These are phyloP conservation scores for Phytomonas sp. DNA, from an alignment of 208 protist genomes.

Conservation along the genomic window DNA sequence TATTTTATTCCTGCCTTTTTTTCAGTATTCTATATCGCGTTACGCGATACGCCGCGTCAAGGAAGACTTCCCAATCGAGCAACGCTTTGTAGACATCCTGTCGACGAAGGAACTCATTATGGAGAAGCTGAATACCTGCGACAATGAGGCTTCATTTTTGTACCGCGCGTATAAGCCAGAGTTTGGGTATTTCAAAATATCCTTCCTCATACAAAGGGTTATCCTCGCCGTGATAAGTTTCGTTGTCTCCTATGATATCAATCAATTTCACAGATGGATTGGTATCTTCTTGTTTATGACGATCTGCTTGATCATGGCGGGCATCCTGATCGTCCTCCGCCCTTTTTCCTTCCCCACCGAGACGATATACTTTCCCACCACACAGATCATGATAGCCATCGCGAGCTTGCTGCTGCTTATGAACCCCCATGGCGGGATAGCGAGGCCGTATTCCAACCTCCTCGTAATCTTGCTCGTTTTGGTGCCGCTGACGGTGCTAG, in stretches of 20 bases:
- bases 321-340: constrained; percentile 18
- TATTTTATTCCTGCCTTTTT: constrained; percentile 34
- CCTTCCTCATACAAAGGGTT: constrained; percentile 59
- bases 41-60: constrained; percentile 37
- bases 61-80: constrained; percentile 56
- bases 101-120: constrained; percentile 47
- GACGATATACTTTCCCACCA: constrained; percentile 27
- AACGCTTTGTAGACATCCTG: constrained; percentile 44
- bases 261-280: constrained; percentile 18
- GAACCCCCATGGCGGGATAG: constrained; percentile 16
- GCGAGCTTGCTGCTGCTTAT: constrained; percentile 17
- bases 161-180: constrained; percentile 51
- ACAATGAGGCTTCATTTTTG: constrained; percentile 42
- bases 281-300: constrained; percentile 40
- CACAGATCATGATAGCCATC: constrained; percentile 40
- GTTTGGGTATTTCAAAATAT: constrained; percentile 48
- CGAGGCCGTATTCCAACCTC: constrained; percentile 6
- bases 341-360: constrained; percentile 56
- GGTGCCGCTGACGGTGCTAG: constrained; percentile 31
- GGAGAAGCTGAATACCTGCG: constrained; percentile 50
- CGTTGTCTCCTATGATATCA: constrained; percentile 19
- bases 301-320: constrained; percentile 27
- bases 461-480: constrained; percentile 20
- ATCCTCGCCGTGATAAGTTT: constrained; percentile 35
- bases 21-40: constrained; percentile 42